phyloP scores from a whole-genome alignment of 495 filamentous ascomycete genomes.

The Beverwykella pulmonaria region DNA sequence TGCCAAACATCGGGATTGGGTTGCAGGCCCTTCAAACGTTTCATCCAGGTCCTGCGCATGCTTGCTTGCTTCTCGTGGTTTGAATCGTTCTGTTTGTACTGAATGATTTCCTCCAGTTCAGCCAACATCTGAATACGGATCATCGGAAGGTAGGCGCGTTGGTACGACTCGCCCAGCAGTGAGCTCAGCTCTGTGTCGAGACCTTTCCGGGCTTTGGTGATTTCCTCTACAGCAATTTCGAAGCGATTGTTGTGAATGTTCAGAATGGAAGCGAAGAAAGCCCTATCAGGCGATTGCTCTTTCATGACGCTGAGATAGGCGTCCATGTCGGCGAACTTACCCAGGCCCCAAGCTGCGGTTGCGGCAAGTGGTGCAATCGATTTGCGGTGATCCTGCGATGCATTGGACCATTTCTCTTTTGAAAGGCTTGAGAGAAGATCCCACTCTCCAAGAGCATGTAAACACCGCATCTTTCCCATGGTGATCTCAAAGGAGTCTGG shows the following conservation, averaged over 20 bases:
- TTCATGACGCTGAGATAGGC: conserved; percentile 95
- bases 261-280: conserved; percentile 95
- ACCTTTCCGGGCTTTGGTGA: conserved; percentile 88
- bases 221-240: conserved; percentile 78
- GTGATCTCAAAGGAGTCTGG: conserved; percentile 82
- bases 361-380: conserved; percentile 90
- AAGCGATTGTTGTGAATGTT: conserved; percentile 94
- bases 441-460: conserved; percentile 97
- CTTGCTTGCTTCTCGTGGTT: conserved; percentile 82
- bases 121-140: conserved; percentile 98
- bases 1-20: conserved; percentile 98
- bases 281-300: conserved; percentile 83
- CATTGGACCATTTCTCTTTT: conserved; percentile 89
- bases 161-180: conserved; percentile 93
- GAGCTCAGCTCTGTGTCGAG: conserved; percentile 94
- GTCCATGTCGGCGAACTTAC: conserved; percentile 98
- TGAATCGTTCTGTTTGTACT: conserved; percentile 84
- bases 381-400: conserved; percentile 78
- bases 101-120: conserved; percentile 96
- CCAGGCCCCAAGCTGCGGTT: conserved; percentile 94
- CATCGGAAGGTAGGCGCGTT: conserved; percentile 91
- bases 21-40: conserved; percentile 89
- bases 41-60: conserved; percentile 93
- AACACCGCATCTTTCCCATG: conserved; percentile 99
- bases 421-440: conserved; percentile 84